Conservation (phyloP, 768 basidiomycete genomes). For the Auricularia heimuer region DNA sequence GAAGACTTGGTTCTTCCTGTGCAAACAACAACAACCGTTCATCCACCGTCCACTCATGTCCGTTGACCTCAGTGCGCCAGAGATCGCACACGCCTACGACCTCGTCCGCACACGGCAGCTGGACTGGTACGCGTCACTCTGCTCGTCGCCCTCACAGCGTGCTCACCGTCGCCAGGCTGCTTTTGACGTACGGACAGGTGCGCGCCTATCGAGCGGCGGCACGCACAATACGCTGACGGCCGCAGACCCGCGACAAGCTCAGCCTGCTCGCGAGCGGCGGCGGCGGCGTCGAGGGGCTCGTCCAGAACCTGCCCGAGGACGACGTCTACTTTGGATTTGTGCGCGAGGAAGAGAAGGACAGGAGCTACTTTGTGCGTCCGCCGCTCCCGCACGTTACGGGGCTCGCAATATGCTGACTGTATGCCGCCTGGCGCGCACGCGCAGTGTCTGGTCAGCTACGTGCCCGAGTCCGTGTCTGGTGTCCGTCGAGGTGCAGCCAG, state of each 20-base stretch:
- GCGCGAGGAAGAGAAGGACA: constrained; percentile 6
- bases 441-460: constrained; percentile 5
- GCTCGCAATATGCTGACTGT: neutral
- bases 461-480: constrained; percentile 1
- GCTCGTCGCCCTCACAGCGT: neutral
- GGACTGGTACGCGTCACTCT: neutral
- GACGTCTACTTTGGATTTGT: constrained; percentile 6
- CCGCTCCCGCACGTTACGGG: neutral
- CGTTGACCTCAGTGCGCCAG: neutral
- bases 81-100: neutral
- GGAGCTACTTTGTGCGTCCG: neutral
- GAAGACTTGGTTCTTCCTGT: no score
- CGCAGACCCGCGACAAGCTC: constrained; percentile 7
- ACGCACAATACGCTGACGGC: neutral
- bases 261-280: constrained; percentile 2
- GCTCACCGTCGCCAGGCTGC: neutral
- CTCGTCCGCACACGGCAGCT: neutral
- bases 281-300: constrained; percentile 8
- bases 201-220: neutral
- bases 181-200: neutral
- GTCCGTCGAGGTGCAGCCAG: constrained; percentile 4
- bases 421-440: neutral
- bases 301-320: constrained; percentile 3
- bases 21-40: neutral
- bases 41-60: neutral